Evolutionary conservation across 208 protist genomes (phyloP), one percentile per base, ranked within the genome.

Genomic region (Acanthamoeba triangularis): DNA sequence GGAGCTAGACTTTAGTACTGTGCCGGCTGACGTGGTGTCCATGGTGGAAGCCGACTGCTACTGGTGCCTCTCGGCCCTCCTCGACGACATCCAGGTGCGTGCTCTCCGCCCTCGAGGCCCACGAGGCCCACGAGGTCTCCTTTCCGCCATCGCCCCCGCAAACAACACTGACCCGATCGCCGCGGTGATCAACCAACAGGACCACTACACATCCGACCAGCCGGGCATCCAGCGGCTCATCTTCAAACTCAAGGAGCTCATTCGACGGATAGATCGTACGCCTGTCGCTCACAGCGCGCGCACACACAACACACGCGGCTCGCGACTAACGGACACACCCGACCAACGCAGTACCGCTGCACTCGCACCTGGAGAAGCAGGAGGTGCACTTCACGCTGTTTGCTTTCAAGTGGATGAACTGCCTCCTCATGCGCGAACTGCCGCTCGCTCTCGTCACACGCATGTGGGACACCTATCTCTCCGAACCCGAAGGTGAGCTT

Each of bases 391-490:
- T 97, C 56, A 76, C 97, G 2, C 95, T 97, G 30, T 98, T 98
- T 95, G 76, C 97, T n/a, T 98, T 98, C 74, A 80, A 97, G 20
- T 98, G 98, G 98, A 98, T 98, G 95, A 98, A 98, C 74, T 99
- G 98, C 94, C 80, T 98, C 30, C 87, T 98, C 10, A 97, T 98
- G 94, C 93, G 98, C 61, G 98, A 98, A 74, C 78, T 99, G 0
- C 95, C 97, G 3, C 93, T 98, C 7, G 78, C 41, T 0, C 92
- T 97, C 56, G 96, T 97, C 30, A 95, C 98, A 5, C 92, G 98
- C 35, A 94, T 98, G 63, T 98, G 97, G 97, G 98, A 98, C 88
- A 98, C 97, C 18, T 98, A 98, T 85, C 61, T 98, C 4, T 82
- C 95, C 35, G 96, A 98, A 59, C 52, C 56, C 3, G 95, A 95